phyloP scores from a whole-genome alignment of 2,329 filamentous ascomycete genomes.

The Fusarium agapanthi region DNA sequence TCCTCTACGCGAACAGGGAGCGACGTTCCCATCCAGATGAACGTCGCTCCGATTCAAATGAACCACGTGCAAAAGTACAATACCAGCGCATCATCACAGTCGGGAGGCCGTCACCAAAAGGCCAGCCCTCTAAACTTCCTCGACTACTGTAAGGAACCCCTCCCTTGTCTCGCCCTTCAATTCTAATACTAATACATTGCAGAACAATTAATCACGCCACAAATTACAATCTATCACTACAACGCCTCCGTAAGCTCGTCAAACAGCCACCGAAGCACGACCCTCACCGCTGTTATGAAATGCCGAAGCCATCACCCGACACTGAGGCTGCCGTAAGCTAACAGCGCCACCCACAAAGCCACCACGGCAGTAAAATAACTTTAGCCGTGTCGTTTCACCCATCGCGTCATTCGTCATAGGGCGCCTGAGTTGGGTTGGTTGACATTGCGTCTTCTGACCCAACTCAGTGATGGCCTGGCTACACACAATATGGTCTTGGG shows the following conservation, averaged over 20 bases:
- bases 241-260: neutral
- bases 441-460: neutral
- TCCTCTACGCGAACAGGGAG: slow-evolving; percentile 4
- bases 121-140: slow-evolving; percentile 8
- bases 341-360: neutral
- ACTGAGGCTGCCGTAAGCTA: neutral
- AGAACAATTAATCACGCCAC: neutral
- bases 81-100: neutral
- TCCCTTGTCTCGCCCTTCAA: neutral
- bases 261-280: neutral
- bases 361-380: neutral
- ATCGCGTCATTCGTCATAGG: neutral
- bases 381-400: neutral
- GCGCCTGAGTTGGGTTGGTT: neutral
- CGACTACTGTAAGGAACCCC: neutral
- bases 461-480: neutral
- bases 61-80: neutral
- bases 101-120: neutral
- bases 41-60: slow-evolving; percentile 5
- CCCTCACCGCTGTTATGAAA: slow-evolving; percentile 1
- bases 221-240: neutral
- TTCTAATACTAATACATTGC: neutral
- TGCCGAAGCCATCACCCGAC: slow-evolving; percentile 1
- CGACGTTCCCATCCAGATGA: slow-evolving; percentile 2
- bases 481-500: neutral